Base-by-base conservation (phyloP, 768 basidiomycete species). In the Pulveroboletus ravenelii region DNA sequence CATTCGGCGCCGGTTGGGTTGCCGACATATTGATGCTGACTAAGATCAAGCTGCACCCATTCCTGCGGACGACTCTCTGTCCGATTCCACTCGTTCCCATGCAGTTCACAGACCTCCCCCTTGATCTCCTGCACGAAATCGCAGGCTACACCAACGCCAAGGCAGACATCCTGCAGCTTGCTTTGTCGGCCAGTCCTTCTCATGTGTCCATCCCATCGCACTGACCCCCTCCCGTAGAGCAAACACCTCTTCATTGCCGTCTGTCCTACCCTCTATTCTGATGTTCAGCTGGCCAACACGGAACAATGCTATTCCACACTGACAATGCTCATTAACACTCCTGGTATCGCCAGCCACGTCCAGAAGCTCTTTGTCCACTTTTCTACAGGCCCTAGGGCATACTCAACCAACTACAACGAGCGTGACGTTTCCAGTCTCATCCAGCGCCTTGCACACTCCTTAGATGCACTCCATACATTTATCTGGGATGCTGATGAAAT, bases 401-500 rank as follows among this genome's bases (percentile, higher is more conserved):
- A 14, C 35, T 40, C 58, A 3, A 15, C 46, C 18, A 52, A 59
- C 34, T 3, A 44, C 50, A 50, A 62, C 37, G 68, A 60, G 14
- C 62, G 64, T 17, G 52, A 65, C 6, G 74, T 79, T 6, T 82
- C 82, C n/a, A 63, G 70, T 15, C 75, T 82, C 3, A 74, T 87
- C 27, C 66, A 76, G 18, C 60, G 71, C 18, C 70, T 78, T 9
- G 84, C 81, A 8, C 67, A 68, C 6, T 71, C 77, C 36, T 66
- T 89, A 38, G 87, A 89, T 41, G 84, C 83, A 17, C 74, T 90
- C 36, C 68, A 73, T 27, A 79, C 72, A 12, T 89, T 89, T 58
- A 68, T 78, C 32, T 90, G 87, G 87, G 83, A 83, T 53, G 84
- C 78, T 4, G 84, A 85, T 12, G 84, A 86, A 62, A 66, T 71